Percentiles rank a stretch among this genome's conserved stretches.
Conservation (phyloP, 176 grass and related monocot genomes). For the Metroxylon sagu region DNA sequence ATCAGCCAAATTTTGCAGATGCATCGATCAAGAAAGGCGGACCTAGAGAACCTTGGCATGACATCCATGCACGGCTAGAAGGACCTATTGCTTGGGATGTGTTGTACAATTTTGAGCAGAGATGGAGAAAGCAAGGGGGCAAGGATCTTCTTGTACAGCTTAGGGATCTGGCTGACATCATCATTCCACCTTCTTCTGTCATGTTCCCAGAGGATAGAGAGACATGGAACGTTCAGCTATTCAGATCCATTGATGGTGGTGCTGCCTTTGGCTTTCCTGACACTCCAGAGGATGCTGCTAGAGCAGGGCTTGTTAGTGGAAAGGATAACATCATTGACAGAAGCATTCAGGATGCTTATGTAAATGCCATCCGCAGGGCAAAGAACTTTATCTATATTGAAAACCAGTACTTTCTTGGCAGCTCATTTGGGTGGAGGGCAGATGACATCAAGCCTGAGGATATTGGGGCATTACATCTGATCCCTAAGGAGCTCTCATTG, state of each 20-base stretch:
- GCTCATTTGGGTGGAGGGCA: constrained; percentile 70
- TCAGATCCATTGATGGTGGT: constrained; percentile 69
- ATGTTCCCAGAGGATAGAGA: constrained; percentile 55
- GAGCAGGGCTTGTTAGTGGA: constrained; percentile 55
- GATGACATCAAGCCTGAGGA: constrained; percentile 59
- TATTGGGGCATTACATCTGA: constrained; percentile 62
- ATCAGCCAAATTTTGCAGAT: constrained; percentile 45
- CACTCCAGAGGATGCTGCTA: constrained; percentile 55
- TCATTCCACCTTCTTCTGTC: constrained; percentile 73
- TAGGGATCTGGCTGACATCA: constrained; percentile 35
- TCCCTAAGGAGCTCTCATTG: constrained; percentile 64
- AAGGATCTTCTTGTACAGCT: constrained; percentile 44
- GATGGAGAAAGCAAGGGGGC: constrained; percentile 73
- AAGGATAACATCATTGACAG: constrained; percentile 87
- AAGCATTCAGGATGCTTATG: constrained; percentile 93
- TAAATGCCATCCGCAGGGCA: constrained; percentile 71
- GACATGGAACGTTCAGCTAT: constrained; percentile 75
- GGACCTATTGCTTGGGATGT: constrained; percentile 79
- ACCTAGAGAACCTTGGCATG: constrained; percentile 86
- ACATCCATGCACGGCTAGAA: constrained; percentile 73
- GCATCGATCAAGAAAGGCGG: constrained; percentile 47
- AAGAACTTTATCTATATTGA: constrained; percentile 89
- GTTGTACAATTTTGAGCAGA: constrained; percentile 85
- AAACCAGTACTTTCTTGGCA: constrained; percentile 93
- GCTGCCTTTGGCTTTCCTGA: constrained; percentile 68